These are phyloP conservation scores for Fusarium coffeatum DNA, from an alignment of 2,329 filamentous ascomycete species.

Conservation along the genomic window DNA sequence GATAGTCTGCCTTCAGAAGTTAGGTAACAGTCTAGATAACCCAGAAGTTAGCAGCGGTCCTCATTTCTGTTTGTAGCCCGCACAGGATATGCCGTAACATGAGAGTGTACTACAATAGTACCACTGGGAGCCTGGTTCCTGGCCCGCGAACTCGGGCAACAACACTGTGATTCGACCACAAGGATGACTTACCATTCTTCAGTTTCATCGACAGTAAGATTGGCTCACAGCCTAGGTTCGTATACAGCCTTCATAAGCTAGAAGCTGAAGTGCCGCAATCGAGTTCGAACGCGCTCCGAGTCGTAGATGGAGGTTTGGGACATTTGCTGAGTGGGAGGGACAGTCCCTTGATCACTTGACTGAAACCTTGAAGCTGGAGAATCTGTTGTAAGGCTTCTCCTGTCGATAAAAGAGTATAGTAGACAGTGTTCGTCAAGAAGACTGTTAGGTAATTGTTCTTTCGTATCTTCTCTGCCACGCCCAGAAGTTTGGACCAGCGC, in stretches of 20 bases:
- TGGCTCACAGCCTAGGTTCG: not conserved
- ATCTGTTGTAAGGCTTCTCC: not conserved
- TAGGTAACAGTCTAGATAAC: not conserved
- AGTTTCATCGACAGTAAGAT: not conserved
- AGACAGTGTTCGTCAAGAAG: not conserved
- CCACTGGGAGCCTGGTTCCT: not conserved
- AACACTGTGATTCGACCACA: not conserved
- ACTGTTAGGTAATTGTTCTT: not conserved
- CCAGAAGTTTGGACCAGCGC: not conserved
- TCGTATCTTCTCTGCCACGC: not conserved
- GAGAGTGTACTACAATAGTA: not conserved
- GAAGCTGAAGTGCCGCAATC: not conserved
- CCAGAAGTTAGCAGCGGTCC: not conserved
- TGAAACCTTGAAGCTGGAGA: not conserved
- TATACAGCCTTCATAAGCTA: not conserved
- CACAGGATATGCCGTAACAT: not conserved
- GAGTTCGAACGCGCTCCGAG: not conserved
- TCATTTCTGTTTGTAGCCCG: not conserved
- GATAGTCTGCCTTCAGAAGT: not conserved
- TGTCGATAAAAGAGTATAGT: not conserved
- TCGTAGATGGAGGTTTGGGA: not conserved
- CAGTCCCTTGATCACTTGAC: not conserved
- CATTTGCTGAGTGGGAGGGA: not conserved
- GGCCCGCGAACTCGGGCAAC: not conserved
- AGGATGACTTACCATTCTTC: not conserved